Conservation (phyloP, 331 rosid genomes). For the Dryas integrifolia region DNA sequence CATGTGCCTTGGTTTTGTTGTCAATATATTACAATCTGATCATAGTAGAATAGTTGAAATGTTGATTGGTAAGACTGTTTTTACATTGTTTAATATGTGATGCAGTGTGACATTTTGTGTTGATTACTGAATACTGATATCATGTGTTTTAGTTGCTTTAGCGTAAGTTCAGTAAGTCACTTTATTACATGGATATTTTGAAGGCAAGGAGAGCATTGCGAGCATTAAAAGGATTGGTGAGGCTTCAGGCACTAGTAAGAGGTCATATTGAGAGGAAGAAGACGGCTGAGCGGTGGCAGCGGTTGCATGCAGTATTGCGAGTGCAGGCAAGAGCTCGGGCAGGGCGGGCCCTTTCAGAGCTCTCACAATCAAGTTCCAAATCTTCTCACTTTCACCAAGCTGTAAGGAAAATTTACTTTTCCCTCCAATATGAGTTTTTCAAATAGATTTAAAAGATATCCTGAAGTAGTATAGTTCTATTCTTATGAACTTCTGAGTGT, state of each 20-base stretch:
- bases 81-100: not conserved
- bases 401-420: slow-evolving; percentile 40
- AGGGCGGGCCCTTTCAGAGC: slow-evolving; percentile 38
- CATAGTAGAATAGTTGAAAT: not conserved
- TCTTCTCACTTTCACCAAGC: slow-evolving; percentile 39
- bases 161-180: not conserved
- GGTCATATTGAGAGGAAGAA: slow-evolving; percentile 75
- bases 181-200: not conserved
- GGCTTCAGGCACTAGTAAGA: slow-evolving; percentile 77
- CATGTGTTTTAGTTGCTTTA: not conserved
- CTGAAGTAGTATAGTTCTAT: not conserved
- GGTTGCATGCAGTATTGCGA: slow-evolving; percentile 51
- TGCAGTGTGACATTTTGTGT: slow-evolving; percentile 5
- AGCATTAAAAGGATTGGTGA: slow-evolving; percentile 79
- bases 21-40: not conserved
- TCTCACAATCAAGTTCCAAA: slow-evolving; percentile 38
- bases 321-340: slow-evolving; percentile 51
- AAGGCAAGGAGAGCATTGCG: slow-evolving; percentile 85
- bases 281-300: slow-evolving; percentile 51
- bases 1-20: not conserved
- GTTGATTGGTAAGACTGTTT: not conserved
- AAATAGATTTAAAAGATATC: not conserved
- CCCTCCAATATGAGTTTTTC: slow-evolving; percentile 12
- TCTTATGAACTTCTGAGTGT: not conserved
- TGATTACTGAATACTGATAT: not conserved